Evolutionary conservation across 306 rosid genomes (phyloP).

Genomic region (Prunus salicina): DNA sequence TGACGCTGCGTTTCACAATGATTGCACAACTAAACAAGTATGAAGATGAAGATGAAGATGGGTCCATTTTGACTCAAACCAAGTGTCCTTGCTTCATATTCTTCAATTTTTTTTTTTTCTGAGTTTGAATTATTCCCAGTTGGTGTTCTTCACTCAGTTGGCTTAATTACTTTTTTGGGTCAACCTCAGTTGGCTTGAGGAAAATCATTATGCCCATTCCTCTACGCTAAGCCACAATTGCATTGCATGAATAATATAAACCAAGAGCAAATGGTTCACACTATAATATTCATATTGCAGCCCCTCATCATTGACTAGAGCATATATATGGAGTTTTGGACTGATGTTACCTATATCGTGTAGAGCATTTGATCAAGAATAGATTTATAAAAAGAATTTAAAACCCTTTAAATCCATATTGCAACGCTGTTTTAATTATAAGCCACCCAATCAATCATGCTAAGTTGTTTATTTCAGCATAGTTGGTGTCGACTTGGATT

Average conservation of each 20-base stretch:
- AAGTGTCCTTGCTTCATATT: neutral
- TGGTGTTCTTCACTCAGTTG: neutral
- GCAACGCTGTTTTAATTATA: neutral
- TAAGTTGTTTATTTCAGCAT: neutral
- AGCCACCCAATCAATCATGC: neutral
- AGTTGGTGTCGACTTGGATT: neutral
- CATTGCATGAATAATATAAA: neutral
- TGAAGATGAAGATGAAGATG: neutral
- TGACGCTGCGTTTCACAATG: neutral
- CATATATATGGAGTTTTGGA: neutral
- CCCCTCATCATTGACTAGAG: slow-evolving; percentile 9
- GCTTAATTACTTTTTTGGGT: no score
- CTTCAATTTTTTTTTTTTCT: neutral
- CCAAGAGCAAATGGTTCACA: neutral
- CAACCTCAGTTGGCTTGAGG: neutral
- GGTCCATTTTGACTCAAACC: neutral
- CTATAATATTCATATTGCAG: neutral
- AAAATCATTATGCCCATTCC: neutral
- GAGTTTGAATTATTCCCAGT: slow-evolving; percentile 17
- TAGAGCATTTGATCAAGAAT: neutral
- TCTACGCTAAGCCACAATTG: neutral
- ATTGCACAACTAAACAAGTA: neutral
- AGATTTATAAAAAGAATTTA: neutral
- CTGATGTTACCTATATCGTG: neutral
- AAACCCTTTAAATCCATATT: no score